Conservation (phyloP, 78 protist genomes). For the Dictyostelium brefeldianum region DNA sequence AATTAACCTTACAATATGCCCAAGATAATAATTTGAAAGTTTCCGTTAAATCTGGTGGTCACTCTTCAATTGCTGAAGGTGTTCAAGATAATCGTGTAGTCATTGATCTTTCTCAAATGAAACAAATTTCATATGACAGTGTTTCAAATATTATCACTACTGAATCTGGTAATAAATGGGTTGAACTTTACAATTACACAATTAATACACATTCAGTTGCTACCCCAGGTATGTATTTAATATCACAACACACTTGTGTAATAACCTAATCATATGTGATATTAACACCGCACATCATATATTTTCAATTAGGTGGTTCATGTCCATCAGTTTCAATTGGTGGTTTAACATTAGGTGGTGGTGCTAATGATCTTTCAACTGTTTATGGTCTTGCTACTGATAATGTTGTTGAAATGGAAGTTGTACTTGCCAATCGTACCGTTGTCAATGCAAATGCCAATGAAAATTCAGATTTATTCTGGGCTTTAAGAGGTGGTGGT, state of each 20-base stretch:
- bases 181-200: slow-evolving; percentile 35
- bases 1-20: slow-evolving; percentile 48
- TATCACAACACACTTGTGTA: too few species aligned
- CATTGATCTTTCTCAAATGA: slow-evolving; percentile 64
- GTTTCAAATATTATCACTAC: slow-evolving; percentile 22
- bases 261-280: too few species aligned
- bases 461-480: slow-evolving; percentile 65
- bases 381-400: slow-evolving; percentile 71
- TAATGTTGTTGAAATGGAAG: slow-evolving; percentile 59
- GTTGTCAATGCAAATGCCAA: slow-evolving; percentile 14
- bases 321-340: slow-evolving; percentile 84
- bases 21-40: slow-evolving; percentile 34
- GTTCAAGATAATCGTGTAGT: slow-evolving; percentile 54
- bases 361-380: slow-evolving; percentile 67
- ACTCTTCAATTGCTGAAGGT: slow-evolving; percentile 14
- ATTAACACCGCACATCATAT: too few species aligned
- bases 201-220: background rate
- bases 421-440: slow-evolving; percentile 79
- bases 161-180: slow-evolving; percentile 73
- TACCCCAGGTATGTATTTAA: slow-evolving; percentile 15
- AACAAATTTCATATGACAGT: background rate
- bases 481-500: slow-evolving; percentile 87
- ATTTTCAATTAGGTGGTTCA: slow-evolving; percentile 64
- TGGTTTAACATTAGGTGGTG: slow-evolving; percentile 82
- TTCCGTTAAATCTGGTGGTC: slow-evolving; percentile 73